These are phyloP conservation scores for Groenewaldozyma sp. DNA, from an alignment of 1,139 yeast genomes.

Conservation along the genomic window DNA sequence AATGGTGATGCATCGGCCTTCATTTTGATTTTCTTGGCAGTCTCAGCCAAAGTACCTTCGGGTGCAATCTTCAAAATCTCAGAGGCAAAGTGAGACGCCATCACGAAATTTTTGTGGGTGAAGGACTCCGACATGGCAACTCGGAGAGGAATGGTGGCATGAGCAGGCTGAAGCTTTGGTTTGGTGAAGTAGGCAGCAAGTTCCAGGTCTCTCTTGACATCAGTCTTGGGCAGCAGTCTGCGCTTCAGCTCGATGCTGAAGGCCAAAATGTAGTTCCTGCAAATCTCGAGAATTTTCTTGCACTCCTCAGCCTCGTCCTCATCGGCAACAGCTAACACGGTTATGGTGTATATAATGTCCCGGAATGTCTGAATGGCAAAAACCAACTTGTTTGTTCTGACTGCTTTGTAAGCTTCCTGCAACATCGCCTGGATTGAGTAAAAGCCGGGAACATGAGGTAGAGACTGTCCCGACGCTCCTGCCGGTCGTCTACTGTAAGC, in stretches of 20 bases:
- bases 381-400: conserved; percentile 74
- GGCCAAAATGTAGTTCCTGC: conserved; percentile 88
- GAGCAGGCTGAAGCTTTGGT: conserved; percentile 72
- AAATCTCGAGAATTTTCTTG: conserved; percentile 56
- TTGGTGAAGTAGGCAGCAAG: conserved; percentile 92
- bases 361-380: conserved; percentile 76
- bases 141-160: conserved; percentile 78
- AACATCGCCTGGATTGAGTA: conserved; percentile 49
- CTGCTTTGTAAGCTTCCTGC: conserved; percentile 68
- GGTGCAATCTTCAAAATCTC: conserved; percentile 63
- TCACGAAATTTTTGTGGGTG: conserved; percentile 76
- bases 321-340: conserved; percentile 60
- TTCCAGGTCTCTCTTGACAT: conserved; percentile 79
- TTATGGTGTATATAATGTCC: conserved; percentile 63
- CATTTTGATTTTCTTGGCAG: conserved; percentile 72
- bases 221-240: conserved; percentile 72
- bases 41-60: conserved; percentile 69
- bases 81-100: conserved; percentile 84
- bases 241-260: conserved; percentile 83
- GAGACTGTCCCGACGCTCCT: conserved; percentile 31
- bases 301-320: conserved; percentile 74
- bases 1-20: conserved; percentile 71
- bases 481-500: conserved; percentile 65
- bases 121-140: conserved; percentile 93
- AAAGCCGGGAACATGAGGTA: conserved; percentile 70